A percentile compares a stretch with the other conserved stretches of the same genome.
Conservation (phyloP, 257 asterid species). For the Anisodus acutangulus region DNA sequence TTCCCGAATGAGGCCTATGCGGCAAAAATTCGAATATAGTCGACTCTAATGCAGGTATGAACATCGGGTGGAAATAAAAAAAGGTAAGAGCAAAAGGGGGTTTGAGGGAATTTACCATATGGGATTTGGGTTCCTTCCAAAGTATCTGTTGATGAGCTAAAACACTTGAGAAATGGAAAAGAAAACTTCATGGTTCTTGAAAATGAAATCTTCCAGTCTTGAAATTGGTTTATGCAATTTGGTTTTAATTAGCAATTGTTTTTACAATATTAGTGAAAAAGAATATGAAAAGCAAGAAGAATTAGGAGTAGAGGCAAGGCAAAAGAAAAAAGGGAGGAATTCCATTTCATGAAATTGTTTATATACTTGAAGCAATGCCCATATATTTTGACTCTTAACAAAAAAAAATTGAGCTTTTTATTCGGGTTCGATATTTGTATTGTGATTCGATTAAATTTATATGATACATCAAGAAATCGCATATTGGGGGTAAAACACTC, state of each 20-base stretch:
- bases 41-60: no score
- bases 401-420: no score
- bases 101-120: slow-evolving; percentile 14
- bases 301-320: background rate
- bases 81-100: background rate
- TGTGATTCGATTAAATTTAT: no score
- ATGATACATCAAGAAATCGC: no score
- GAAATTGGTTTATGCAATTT: background rate
- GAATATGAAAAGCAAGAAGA: background rate
- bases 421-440: no score
- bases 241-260: no score
- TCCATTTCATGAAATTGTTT: background rate
- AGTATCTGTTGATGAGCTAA: slow-evolving; percentile 34
- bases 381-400: background rate
- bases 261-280: background rate
- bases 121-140: slow-evolving; percentile 7
- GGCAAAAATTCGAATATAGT: no score
- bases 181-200: slow-evolving; percentile 40
- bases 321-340: background rate
- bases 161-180: slow-evolving; percentile 44
- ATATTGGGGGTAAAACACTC: no score
- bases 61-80: no score
- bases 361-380: slow-evolving; percentile 13
- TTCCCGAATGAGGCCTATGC: no score
- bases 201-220: background rate